These are phyloP conservation scores for Citrullus amarus DNA, from an alignment of 306 rosid species.

Conservation along the genomic window DNA sequence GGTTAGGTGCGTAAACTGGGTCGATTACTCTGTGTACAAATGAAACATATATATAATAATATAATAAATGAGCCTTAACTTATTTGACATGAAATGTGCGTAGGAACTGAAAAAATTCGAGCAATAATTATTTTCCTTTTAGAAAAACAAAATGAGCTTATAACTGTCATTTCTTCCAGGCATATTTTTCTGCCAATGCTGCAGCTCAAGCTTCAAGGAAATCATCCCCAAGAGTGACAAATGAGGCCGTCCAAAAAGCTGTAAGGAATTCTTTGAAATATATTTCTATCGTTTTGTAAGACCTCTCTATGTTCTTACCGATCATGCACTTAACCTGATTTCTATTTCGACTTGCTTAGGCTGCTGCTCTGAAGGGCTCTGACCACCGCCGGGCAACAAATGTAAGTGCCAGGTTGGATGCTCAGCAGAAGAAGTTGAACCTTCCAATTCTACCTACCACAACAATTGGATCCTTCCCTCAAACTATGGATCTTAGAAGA, in stretches of 20 bases:
- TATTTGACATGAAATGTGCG: neutral
- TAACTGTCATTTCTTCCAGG: slow-evolving; percentile 27
- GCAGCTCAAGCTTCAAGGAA: slow-evolving; percentile 67
- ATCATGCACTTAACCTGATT: neutral
- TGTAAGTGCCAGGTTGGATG: slow-evolving; percentile 53
- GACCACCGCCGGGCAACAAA: slow-evolving; percentile 53
- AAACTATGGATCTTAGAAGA: slow-evolving; percentile 65
- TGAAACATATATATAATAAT: neutral
- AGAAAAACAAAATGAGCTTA: neutral
- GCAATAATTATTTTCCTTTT: neutral
- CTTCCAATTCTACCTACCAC: slow-evolving; percentile 84
- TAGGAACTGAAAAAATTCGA: slow-evolving; percentile 1
- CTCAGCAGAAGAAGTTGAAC: slow-evolving; percentile 70
- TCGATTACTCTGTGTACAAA: neutral
- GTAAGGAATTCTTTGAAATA: slow-evolving; percentile 24
- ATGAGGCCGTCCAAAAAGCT: slow-evolving; percentile 72
- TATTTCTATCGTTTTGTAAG: neutral
- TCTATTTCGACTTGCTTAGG: slow-evolving; percentile 29
- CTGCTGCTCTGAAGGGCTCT: slow-evolving; percentile 65
- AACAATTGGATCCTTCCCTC: slow-evolving; percentile 88
- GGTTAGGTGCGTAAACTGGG: neutral
- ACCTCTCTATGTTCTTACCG: neutral
- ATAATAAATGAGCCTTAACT: neutral
- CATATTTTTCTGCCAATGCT: slow-evolving; percentile 54
- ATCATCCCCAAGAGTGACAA: slow-evolving; percentile 71